Evolutionary conservation across 1,284 basidiomycete genomes (phyloP).

Genomic region (Trametes polyzona): DNA sequence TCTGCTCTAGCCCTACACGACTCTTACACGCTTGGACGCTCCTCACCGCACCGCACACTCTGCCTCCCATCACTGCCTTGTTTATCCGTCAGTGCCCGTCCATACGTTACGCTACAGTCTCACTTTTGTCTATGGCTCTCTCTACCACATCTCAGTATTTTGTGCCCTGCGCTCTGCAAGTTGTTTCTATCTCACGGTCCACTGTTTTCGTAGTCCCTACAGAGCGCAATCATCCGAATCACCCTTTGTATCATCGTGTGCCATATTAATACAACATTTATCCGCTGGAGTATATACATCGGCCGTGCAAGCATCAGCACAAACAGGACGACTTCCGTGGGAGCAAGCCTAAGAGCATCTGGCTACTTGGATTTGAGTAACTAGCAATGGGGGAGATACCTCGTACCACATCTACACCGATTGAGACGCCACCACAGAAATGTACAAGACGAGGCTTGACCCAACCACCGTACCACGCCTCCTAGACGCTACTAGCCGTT

Average conservation of each 20-base stretch:
- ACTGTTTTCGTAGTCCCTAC: constrained; percentile 25
- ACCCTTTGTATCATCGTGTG: constrained; percentile 24
- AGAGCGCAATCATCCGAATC: constrained; percentile 18
- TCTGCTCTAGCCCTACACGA: constrained; percentile 5
- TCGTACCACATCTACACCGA: constrained; percentile 17
- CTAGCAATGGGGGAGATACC: background rate
- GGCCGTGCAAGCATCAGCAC: background rate
- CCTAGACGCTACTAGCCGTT: background rate
- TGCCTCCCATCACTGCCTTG: constrained; percentile 15
- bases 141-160: constrained; percentile 12
- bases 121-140: background rate
- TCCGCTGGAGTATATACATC: constrained; percentile 15
- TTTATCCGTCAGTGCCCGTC: constrained; percentile 22
- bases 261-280: constrained; percentile 27
- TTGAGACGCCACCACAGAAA: background rate
- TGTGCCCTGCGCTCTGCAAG: constrained; percentile 5
- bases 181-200: constrained; percentile 10
- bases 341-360: background rate
- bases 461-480: constrained; percentile 3
- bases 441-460: background rate
- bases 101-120: constrained; percentile 22
- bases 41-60: constrained; percentile 18
- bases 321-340: background rate
- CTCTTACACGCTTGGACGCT: constrained; percentile 12
- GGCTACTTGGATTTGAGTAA: background rate